phyloP scores from a whole-genome alignment of 768 basidiomycete species.

The Leccinum barrowsii region DNA sequence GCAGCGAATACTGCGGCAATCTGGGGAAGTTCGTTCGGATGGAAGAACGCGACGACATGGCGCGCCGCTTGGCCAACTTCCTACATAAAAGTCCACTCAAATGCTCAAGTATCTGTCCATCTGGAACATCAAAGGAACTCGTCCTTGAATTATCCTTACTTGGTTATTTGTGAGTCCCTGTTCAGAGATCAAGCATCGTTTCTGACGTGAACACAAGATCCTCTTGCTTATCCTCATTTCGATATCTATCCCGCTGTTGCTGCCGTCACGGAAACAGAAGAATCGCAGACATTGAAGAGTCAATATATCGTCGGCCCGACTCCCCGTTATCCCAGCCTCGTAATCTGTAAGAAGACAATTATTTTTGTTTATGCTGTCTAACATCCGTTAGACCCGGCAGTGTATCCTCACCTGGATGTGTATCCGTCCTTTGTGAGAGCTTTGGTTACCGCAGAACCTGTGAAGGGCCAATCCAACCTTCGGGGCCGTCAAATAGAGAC shows the following conservation, averaged over 20 bases:
- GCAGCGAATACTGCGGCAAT: constrained; percentile 42
- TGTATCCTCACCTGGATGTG: constrained; percentile 22
- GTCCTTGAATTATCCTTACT: constrained; percentile 20
- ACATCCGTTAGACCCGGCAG: constrained; percentile 18
- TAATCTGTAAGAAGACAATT: constrained; percentile 31
- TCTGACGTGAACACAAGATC: constrained; percentile 35
- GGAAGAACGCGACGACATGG: constrained; percentile 16
- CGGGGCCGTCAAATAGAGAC: constrained; percentile 11
- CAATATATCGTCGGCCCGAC: constrained; percentile 6
- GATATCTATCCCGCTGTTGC: constrained; percentile 34
- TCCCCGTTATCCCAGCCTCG: constrained; percentile 33
- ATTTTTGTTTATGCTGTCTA: neutral
- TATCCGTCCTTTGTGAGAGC: constrained; percentile 14
- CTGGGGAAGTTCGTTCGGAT: constrained; percentile 24
- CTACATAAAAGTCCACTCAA: neutral
- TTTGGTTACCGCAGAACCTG: neutral
- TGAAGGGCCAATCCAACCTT: constrained; percentile 4
- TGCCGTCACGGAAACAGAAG: neutral
- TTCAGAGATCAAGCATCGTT: neutral
- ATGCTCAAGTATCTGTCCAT: neutral
- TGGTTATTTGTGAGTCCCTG: constrained; percentile 27
- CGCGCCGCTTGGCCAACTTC: constrained; percentile 17
- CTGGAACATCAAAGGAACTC: constrained; percentile 5
- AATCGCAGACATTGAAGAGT: neutral
- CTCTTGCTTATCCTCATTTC: constrained; percentile 38